Conservation (phyloP, 139 green algal genomes). For the Prasinococcaceae sp. region DNA sequence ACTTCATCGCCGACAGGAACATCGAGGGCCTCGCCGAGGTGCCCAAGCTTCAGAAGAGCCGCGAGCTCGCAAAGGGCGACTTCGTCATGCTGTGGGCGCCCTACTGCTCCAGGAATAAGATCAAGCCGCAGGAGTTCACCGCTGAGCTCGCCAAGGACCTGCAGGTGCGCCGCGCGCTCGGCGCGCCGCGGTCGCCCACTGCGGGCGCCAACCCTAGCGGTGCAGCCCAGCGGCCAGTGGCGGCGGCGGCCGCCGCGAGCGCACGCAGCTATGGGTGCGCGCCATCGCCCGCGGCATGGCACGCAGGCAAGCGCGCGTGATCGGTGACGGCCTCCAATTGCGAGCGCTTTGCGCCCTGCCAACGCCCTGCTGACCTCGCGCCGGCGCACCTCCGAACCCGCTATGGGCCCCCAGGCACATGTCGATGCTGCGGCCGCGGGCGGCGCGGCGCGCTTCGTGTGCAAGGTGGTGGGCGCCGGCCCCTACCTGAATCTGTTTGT, state of each 20-base stretch:
- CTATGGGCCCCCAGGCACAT: neutral
- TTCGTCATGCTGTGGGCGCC: conserved; percentile 4
- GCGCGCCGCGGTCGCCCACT: too few species aligned
- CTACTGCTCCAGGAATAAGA: conserved; percentile 6
- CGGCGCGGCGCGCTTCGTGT: neutral
- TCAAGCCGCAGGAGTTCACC: conserved; percentile 6
- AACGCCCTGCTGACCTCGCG: neutral
- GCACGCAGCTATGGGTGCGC: too few species aligned
- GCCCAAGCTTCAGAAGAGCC: neutral
- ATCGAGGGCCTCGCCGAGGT: neutral
- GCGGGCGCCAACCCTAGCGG: too few species aligned
- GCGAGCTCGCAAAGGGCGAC: conserved; percentile 5
- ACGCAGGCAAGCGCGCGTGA: too few species aligned
- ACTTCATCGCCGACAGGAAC: conserved; percentile 2
- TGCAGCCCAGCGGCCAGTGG: too few species aligned
- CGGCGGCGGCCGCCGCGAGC: too few species aligned
- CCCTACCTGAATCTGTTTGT: conserved; percentile 22
- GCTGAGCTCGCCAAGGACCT: neutral
- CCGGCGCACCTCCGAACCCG: neutral
- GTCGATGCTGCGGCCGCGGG: too few species aligned
- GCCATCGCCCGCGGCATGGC: too few species aligned
- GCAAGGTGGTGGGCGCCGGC: conserved; percentile 2
- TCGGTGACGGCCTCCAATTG: too few species aligned
- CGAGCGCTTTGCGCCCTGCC: too few species aligned
- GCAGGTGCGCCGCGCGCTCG: too few species aligned